Base-by-base conservation (phyloP, 805 yeast genomes). In the Hanseniaspora nectarophila region DNA sequence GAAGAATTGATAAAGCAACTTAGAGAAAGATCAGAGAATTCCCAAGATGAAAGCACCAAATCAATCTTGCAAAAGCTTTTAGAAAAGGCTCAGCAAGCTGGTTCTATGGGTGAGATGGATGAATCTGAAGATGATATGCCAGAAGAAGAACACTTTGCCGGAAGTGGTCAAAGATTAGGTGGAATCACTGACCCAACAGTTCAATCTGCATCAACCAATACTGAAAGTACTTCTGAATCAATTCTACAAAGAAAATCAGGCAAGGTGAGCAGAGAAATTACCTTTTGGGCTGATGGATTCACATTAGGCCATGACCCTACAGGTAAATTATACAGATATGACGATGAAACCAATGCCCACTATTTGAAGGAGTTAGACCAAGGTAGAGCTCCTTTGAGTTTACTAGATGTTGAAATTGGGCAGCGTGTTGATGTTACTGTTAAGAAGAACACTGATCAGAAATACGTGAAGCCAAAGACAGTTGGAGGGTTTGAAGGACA, bases 271-370 rank as follows among this genome's bases (percentile, higher is more conserved):
- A 76, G 97, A 61, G 84, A 84, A 40, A 82, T 92, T 56, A 86
- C 95, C 0, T 90, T 92, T 65, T 92, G 98, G 98, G 82, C 80
- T 59, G 90, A 92, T 61, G 98, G 98, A 1, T 92, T 92, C 68
- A 86, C 87, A 56, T 88, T 92, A 24, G 97, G 92, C 31, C 51
- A 47, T 34, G 95, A 89, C 45, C n/a, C 53, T 4, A 42, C 53
- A 24, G 97, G 97, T 2, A 77, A 78, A 23, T 73, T 92, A 53
- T 82, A 76, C 64, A 73, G 92, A 54, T 92, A 88, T 64, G 96
- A 90, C 61, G 97, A 92, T 64, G 95, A 95, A 5, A 79, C 76
- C n/a, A 92, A 90, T 64, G 81, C 81, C 45, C 76, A 74, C 42
- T 83, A 85, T 57, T 71, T 92, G 60, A 75, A 80, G 57, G 92